Percentiles rank a stretch among this genome's conserved stretches.
Evolutionary conservation across 1,284 basidiomycete species (phyloP).

Genomic region (Leccinum angustisporum): DNA sequence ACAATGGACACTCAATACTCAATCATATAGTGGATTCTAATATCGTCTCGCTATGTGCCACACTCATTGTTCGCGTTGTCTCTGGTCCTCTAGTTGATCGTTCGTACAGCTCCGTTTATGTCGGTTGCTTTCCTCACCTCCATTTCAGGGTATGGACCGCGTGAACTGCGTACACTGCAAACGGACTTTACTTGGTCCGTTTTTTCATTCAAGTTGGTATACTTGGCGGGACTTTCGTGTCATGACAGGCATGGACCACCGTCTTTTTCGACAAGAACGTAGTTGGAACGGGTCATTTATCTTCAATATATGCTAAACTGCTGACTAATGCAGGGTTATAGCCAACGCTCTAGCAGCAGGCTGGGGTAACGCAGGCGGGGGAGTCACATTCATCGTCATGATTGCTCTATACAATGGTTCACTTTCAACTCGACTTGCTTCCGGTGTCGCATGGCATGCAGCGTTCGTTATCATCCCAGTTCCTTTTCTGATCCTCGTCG

Average conservation of each 20-base stretch:
- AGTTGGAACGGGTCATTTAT: conserved; percentile 45
- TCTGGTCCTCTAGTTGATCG: conserved; percentile 60
- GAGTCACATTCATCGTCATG: conserved; percentile 63
- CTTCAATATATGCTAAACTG: neutral
- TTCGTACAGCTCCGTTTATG: conserved; percentile 21
- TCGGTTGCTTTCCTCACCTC: neutral
- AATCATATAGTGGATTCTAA: conserved; percentile 49
- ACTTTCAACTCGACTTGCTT: conserved; percentile 39
- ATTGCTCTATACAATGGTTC: conserved; percentile 53
- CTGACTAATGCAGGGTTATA: neutral
- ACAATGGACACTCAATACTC: neutral
- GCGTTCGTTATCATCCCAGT: conserved; percentile 61
- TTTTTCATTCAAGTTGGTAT: conserved; percentile 39
- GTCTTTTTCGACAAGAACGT: conserved; percentile 60
- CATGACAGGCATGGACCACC: conserved; percentile 60
- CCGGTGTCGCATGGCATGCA: conserved; percentile 55
- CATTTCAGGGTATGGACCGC: conserved; percentile 47
- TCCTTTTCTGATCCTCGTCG: conserved; percentile 51
- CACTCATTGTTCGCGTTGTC: conserved; percentile 52
- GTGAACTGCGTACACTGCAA: conserved; percentile 47
- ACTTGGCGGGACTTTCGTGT: conserved; percentile 60
- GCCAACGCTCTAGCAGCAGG: conserved; percentile 54
- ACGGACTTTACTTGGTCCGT: conserved; percentile 43
- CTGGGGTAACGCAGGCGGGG: conserved; percentile 53
- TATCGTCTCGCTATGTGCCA: conserved; percentile 56